Evolutionary conservation across 352 stramenopile genomes (phyloP), one percentile per base, ranked within the genome.

Genomic region (Phytophthora chlamydospora): DNA sequence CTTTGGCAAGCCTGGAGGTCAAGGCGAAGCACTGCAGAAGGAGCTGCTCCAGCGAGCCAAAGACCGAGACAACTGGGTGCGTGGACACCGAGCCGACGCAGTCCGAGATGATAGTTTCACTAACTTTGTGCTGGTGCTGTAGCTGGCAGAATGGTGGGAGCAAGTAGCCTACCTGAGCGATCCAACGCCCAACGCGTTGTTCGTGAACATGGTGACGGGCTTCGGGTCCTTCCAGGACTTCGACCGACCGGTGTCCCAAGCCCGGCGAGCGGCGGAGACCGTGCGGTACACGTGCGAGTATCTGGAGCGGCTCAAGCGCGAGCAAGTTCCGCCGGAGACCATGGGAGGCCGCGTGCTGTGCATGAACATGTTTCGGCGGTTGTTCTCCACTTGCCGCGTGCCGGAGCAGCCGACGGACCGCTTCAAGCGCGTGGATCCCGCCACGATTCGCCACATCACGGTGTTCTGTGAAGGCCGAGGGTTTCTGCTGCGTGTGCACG

Each of bases 151-250:
- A 41, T 98, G 94, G 94, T 98, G 93, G 93, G 97, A 98, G 66
- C 86, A 96, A 51, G 69, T 90, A 31, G 92, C 88, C 44, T 91
- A 91, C 54, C 48, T 89, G 39, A 88, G 76, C 53, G 79, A 87
- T 43, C 79, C 75, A 14, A 86, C 82, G 41, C 68, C 95, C 54
- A 97, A 97, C 67, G 89, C 90, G 1, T 72, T 97, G 24, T 94
- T 96, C 35, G 87, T 98, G 58, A 98, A 98, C 67, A 96, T 99
- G 67, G 89, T 91, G 27, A 98, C 97, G 57, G 97, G 96, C 66
- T 98, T 98, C 63, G 90, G 97, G n/a, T 97, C 97, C 41, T 87
- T 88, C 14, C 81, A 96, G 56, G 92, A 97, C 58, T 91, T 92
- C 21, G 85, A 88, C 19, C 71, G 80, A 12, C 78, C 83, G 17